Conservation (phyloP, 2,329 filamentous ascomycete genomes). For the Pseudogymnoascus sp. region DNA sequence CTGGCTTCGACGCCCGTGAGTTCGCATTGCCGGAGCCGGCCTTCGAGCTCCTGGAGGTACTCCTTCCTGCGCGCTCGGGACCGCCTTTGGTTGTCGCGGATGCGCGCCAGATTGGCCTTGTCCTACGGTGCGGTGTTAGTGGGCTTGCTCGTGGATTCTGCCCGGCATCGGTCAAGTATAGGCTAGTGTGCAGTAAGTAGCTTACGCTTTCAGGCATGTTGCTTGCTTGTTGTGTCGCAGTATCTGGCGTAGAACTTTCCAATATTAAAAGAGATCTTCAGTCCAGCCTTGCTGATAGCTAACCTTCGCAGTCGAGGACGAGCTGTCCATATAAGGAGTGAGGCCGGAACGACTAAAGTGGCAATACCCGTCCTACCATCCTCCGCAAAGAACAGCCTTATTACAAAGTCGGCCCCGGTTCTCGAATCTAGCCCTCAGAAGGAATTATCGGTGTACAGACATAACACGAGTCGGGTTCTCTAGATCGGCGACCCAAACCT, state of each 20-base stretch:
- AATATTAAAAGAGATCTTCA: background rate
- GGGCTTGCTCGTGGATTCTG: constrained; percentile 3
- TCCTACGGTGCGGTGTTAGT: constrained; percentile 11
- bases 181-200: constrained; percentile 8
- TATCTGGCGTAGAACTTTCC: background rate
- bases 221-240: background rate
- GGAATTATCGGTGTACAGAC: constrained; percentile 3
- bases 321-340: background rate
- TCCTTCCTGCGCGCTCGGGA: constrained; percentile 68
- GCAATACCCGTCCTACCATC: background rate
- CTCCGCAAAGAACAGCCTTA: background rate
- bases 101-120: constrained; percentile 41
- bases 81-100: constrained; percentile 69
- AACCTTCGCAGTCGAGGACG: background rate
- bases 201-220: constrained; percentile 8
- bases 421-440: constrained; percentile 5
- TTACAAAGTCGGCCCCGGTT: constrained; percentile 3
- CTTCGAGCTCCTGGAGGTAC: constrained; percentile 62
- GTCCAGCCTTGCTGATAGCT: background rate
- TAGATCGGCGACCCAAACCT: background rate
- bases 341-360: background rate
- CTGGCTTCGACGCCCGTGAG: constrained; percentile 58
- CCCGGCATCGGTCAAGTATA: constrained; percentile 1
- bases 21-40: constrained; percentile 54
- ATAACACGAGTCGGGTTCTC: background rate